A percentile compares a stretch with the other conserved stretches of the same genome.
These are phyloP conservation scores for Pichia scutulata DNA, from an alignment of 805 yeast species.

Conservation along the genomic window DNA sequence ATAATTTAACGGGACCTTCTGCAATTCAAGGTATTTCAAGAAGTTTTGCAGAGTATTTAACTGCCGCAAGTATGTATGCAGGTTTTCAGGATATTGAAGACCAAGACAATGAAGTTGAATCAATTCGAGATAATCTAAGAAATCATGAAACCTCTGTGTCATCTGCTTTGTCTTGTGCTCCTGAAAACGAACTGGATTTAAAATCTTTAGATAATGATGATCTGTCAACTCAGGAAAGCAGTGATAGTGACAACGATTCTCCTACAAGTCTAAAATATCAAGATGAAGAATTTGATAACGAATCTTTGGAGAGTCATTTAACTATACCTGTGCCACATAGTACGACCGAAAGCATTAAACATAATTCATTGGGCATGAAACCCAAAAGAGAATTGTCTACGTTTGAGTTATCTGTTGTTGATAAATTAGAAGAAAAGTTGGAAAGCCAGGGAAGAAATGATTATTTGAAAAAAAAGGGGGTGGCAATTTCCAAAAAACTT, in stretches of 20 bases:
- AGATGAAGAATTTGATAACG: not conserved
- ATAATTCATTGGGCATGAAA: not conserved
- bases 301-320: not conserved
- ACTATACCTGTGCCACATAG: not conserved
- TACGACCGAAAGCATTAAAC: not conserved
- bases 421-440: slow-evolving; percentile 20
- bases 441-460: slow-evolving; percentile 2
- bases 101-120: slow-evolving; percentile 20
- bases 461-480: slow-evolving; percentile 24
- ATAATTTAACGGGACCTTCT: not conserved
- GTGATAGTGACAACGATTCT: not conserved
- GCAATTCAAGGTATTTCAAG: slow-evolving; percentile 37
- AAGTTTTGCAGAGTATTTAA: slow-evolving; percentile 46
- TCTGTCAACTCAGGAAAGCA: not conserved
- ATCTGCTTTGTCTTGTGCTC: slow-evolving; percentile 5
- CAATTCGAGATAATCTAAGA: not conserved
- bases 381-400: slow-evolving; percentile 9
- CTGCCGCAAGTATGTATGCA: slow-evolving; percentile 50
- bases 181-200: not conserved
- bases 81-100: slow-evolving; percentile 30
- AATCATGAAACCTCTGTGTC: not conserved
- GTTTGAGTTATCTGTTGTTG: slow-evolving; percentile 29
- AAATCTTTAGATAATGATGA: slow-evolving; percentile 7
- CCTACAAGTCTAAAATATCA: not conserved
- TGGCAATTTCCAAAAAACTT: slow-evolving; percentile 31